phyloP scores from a whole-genome alignment of 177 flowering plant genomes.

The Vitis hybrid region DNA sequence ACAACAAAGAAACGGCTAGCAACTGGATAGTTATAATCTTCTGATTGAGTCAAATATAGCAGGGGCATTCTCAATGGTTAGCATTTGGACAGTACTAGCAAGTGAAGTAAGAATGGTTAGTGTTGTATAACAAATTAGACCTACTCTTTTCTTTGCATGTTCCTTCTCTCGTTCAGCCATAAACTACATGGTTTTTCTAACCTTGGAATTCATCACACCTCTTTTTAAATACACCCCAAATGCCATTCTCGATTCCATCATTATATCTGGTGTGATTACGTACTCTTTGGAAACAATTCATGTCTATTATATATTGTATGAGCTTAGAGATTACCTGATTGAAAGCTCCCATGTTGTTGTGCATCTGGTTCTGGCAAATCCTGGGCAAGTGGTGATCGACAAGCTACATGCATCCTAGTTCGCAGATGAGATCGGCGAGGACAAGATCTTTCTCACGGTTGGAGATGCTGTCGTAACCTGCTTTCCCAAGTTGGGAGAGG shows the following conservation, averaged over 20 bases:
- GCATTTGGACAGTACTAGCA: neutral
- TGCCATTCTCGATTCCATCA: conserved; percentile 86
- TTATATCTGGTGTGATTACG: conserved; percentile 68
- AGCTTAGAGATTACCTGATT: conserved; percentile 1
- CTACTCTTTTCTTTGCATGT: conserved; percentile 44
- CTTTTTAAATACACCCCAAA: conserved; percentile 93
- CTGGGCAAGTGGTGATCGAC: conserved; percentile 77
- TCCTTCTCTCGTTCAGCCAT: conserved; percentile 96
- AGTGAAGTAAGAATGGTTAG: neutral
- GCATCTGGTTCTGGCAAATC: conserved; percentile 87
- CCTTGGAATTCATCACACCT: conserved; percentile 74
- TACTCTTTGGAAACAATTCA: too few species aligned
- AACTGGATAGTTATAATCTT: neutral
- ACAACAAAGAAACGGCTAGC: neutral
- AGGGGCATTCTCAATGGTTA: neutral
- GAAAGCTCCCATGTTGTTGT: neutral
- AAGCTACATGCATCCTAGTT: conserved; percentile 73
- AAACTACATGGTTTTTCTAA: conserved; percentile 83
- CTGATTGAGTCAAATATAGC: neutral
- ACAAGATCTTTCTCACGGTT: conserved; percentile 79
- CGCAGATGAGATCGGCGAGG: conserved; percentile 51
- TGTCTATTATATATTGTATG: too few species aligned
- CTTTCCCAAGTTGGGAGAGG: conserved; percentile 42
- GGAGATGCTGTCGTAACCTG: conserved; percentile 68
- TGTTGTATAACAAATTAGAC: neutral